phyloP scores from a whole-genome alignment of 2,329 filamentous ascomycete genomes.

The Pseudogymnoascus destructans region DNA sequence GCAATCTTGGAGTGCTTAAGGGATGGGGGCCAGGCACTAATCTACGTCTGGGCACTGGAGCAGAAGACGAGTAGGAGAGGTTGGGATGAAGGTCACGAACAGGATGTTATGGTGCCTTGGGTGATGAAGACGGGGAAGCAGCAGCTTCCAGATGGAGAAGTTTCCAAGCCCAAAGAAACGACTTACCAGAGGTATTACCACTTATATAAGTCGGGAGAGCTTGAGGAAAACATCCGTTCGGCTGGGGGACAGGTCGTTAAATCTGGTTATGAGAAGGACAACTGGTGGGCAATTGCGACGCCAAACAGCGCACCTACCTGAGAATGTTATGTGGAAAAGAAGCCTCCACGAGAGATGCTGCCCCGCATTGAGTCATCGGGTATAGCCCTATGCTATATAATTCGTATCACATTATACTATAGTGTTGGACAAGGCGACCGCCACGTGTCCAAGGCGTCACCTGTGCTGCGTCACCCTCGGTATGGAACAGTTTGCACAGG shows the following conservation, averaged over 20 bases:
- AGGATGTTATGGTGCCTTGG: slow-evolving; percentile 96
- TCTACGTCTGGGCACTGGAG: slow-evolving; percentile 95
- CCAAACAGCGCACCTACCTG: slow-evolving; percentile 2
- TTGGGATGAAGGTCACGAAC: slow-evolving; percentile 70
- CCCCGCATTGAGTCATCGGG: background rate
- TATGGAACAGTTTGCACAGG: slow-evolving; percentile 6
- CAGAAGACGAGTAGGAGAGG: slow-evolving; percentile 75
- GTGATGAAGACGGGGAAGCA: slow-evolving; percentile 43
- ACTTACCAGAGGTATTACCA: slow-evolving; percentile 85
- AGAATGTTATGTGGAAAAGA: background rate
- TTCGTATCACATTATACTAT: background rate
- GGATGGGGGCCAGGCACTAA: slow-evolving; percentile 51
- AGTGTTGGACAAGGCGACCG: background rate
- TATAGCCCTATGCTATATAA: slow-evolving; percentile 1
- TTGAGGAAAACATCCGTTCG: slow-evolving; percentile 62
- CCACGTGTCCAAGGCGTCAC: slow-evolving; percentile 3
- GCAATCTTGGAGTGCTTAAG: slow-evolving; percentile 55
- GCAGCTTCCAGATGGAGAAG: slow-evolving; percentile 18
- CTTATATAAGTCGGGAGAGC: slow-evolving; percentile 72
- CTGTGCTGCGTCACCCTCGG: background rate
- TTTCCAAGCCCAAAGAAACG: slow-evolving; percentile 25
- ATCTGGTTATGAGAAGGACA: slow-evolving; percentile 88
- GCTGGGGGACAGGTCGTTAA: slow-evolving; percentile 67
- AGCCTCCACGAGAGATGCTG: background rate
- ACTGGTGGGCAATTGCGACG: slow-evolving; percentile 76